Evolutionary conservation across 352 stramenopile genomes (phyloP).

Genomic region (Pythium rhizo-oryzae): DNA sequence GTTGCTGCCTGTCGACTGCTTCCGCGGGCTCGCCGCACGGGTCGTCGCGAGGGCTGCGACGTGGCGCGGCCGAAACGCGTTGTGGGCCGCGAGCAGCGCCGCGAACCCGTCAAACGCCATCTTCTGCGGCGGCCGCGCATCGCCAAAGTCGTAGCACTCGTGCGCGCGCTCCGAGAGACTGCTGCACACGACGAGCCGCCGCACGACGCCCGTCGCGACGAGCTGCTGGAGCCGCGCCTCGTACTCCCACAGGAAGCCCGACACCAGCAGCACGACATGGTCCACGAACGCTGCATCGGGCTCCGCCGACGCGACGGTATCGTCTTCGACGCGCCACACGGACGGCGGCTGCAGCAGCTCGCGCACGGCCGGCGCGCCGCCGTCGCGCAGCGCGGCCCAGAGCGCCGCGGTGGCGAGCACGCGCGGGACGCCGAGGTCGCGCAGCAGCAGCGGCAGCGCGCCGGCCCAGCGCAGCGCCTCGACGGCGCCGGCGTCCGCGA

Average conservation of each 20-base stretch:
- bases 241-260: slow-evolving; percentile 73
- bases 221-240: slow-evolving; percentile 39
- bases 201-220: slow-evolving; percentile 42
- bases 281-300: slow-evolving; percentile 16
- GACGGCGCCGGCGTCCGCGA: slow-evolving; percentile 53
- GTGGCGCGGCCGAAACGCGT: slow-evolving; percentile 15
- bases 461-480: slow-evolving; percentile 71
- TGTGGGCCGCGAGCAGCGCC: slow-evolving; percentile 26
- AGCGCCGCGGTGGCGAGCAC: slow-evolving; percentile 47
- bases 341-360: slow-evolving; percentile 5
- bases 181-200: slow-evolving; percentile 57
- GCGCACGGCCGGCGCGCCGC: slow-evolving; percentile 23
- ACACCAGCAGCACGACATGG: slow-evolving; percentile 58
- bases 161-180: slow-evolving; percentile 69
- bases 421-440: slow-evolving; percentile 57
- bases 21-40: slow-evolving; percentile 15
- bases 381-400: slow-evolving; percentile 25
- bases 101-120: slow-evolving; percentile 65
- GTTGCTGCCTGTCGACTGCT: not conserved
- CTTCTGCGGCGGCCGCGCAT: slow-evolving; percentile 14
- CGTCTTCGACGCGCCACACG: slow-evolving; percentile 4
- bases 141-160: slow-evolving; percentile 65
- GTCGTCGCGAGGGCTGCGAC: slow-evolving; percentile 2
- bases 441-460: slow-evolving; percentile 64
- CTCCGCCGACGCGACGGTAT: slow-evolving; percentile 20